A percentile compares a stretch with the other conserved stretches of the same genome.
Evolutionary conservation across 805 yeast genomes (phyloP).

Genomic region (Hanseniaspora nectarophila): DNA sequence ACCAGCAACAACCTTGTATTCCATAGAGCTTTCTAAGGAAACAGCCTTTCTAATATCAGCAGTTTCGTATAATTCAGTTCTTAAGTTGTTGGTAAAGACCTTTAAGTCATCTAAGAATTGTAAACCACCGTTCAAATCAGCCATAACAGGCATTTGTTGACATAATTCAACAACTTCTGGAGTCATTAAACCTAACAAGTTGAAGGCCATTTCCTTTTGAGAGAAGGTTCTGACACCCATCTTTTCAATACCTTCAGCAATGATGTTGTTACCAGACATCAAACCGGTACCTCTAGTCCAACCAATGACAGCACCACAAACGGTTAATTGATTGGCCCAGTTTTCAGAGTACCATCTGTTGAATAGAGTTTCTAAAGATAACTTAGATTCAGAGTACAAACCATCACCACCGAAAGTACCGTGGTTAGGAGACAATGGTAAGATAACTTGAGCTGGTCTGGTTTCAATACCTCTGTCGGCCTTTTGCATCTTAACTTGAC

Average conservation of each 20-base stretch:
- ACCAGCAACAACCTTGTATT: conserved; percentile 71
- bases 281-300: conserved; percentile 99
- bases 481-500: conserved; percentile 78
- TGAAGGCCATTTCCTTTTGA: conserved; percentile 98
- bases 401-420: conserved; percentile 99
- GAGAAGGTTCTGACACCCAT: conserved; percentile 96
- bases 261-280: conserved; percentile 92
- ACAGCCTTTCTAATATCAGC: conserved; percentile 93
- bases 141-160: conserved; percentile 90
- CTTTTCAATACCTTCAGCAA: conserved; percentile 94
- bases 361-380: conserved; percentile 88
- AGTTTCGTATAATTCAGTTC: conserved; percentile 59
- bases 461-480: conserved; percentile 66
- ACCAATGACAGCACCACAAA: conserved; percentile 97
- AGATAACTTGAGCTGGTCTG: conserved; percentile 93
- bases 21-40: conserved; percentile 82
- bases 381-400: conserved; percentile 92
- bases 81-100: conserved; percentile 68
- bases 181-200: conserved; percentile 83
- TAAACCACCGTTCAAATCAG: conserved; percentile 97
- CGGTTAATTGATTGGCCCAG: conserved; percentile 86
- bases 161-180: conserved; percentile 76
- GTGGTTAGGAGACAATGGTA: conserved; percentile 97
- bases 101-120: conserved; percentile 86
- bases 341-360: conserved; percentile 98